Evolutionary conservation across 1,139 yeast genomes (phyloP), one percentile per base, ranked within the genome.

Genomic region (Yamadazyma songkhlaensis): DNA sequence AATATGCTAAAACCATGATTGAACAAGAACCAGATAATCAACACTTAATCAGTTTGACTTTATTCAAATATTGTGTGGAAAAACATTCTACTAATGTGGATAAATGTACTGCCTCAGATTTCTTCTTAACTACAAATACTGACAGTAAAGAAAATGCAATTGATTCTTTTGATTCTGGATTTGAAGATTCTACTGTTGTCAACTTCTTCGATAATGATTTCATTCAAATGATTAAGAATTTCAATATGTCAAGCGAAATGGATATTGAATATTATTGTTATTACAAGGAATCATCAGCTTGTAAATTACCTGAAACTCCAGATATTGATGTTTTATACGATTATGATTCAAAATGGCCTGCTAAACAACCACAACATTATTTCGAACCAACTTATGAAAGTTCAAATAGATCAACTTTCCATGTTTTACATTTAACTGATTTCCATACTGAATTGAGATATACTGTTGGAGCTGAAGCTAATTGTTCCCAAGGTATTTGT

Each of bases 381-480:
- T 32, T 27, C 9, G 57, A 60, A 39, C 72, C 71, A 9, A 38
- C 37, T 3, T 62, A 60, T 38, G 14, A 29, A 12, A 11, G 22
- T 4, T 40, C 45, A n/a, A 43, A 51, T 34, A 47, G 48, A 32
- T 61, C 57, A 12, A 46, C 45, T 7, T 77, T 81, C 57, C 77
- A 79, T 43, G 88, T 80, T n/a, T 62, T 81, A 42, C 89, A 82
- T 49, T 50, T 82, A 21, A 72, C 80, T 22, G 89, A 82, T 53
- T 76, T 81, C 59, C 89, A 82, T 52, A 58, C 79, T 35, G 77
- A 80, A 51, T 59, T 73, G 38, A 72, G 79, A 42, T 82, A 79
- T 55, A 56, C 67, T 3, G 64, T 74, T 11, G 85, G 84, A 14
- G 54, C 79, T 4, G 87, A 81, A 52, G 77, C 77, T 11, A 79